Percentiles rank a stretch among this genome's conserved stretches.
These are phyloP conservation scores for Ilex paraguariensis DNA, from an alignment of 305 asterid species.

Conservation along the genomic window DNA sequence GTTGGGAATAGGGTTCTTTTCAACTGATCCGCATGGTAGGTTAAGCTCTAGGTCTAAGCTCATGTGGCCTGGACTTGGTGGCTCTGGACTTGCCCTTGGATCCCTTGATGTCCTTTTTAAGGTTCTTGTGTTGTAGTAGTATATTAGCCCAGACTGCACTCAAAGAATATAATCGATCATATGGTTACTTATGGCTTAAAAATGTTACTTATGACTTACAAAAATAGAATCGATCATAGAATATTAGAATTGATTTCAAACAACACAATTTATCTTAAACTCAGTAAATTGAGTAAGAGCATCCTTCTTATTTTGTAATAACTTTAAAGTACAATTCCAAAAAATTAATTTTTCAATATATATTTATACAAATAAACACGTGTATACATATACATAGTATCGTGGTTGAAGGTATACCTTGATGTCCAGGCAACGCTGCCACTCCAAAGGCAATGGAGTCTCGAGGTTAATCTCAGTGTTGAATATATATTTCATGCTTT, in stretches of 20 bases:
- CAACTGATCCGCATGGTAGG: constrained; percentile 37
- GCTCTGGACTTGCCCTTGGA: constrained; percentile 28
- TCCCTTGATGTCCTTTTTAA: constrained; percentile 38
- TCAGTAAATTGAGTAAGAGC: too few species aligned
- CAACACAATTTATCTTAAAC: too few species aligned
- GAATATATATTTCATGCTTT: constrained; percentile 12
- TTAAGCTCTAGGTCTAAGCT: constrained; percentile 71
- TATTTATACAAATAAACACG: background rate
- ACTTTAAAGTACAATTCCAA: too few species aligned
- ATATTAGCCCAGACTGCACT: constrained; percentile 57
- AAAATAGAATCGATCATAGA: too few species aligned
- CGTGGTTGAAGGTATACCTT: constrained; percentile 30
- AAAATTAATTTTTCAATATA: too few species aligned
- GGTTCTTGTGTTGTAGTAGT: constrained; percentile 51
- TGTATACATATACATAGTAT: too few species aligned
- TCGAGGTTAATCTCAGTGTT: constrained; percentile 25
- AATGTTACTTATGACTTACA: too few species aligned
- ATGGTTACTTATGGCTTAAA: too few species aligned
- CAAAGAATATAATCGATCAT: too few species aligned
- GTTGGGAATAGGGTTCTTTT: constrained; percentile 15
- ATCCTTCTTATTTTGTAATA: too few species aligned
- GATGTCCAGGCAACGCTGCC: constrained; percentile 71
- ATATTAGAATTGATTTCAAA: too few species aligned
- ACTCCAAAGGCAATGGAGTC: constrained; percentile 48
- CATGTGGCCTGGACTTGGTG: constrained; percentile 24